Conservation (phyloP, 352 stramenopile genomes). For the Pythium phragmiticola region DNA sequence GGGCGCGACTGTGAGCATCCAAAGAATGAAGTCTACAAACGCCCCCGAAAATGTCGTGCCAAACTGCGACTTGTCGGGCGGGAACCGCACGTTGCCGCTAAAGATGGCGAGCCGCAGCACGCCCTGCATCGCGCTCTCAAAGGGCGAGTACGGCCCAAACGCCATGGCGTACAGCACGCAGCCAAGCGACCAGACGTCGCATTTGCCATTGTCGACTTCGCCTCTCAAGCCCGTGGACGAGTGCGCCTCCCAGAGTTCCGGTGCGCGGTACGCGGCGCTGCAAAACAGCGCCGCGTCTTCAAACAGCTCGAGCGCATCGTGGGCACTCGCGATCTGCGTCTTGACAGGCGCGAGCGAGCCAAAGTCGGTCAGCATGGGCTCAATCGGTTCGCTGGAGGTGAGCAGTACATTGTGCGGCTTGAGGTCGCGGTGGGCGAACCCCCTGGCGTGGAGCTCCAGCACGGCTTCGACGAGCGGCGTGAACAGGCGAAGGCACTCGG, state of each 20-base stretch:
- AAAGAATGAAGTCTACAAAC: slow-evolving; percentile 62
- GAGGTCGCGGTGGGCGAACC: slow-evolving; percentile 73
- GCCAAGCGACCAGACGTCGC: slow-evolving; percentile 91
- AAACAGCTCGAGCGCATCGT: slow-evolving; percentile 58
- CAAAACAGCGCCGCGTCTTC: slow-evolving; percentile 81
- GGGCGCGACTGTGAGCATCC: slow-evolving; percentile 67
- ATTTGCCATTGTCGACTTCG: slow-evolving; percentile 48
- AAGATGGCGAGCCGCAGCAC: slow-evolving; percentile 56
- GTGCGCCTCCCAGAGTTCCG: slow-evolving; percentile 86
- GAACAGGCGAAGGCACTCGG: slow-evolving; percentile 54
- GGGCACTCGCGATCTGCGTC: slow-evolving; percentile 28
- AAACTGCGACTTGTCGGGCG: slow-evolving; percentile 22
- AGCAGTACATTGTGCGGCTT: slow-evolving; percentile 80
- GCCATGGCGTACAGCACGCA: slow-evolving; percentile 91
- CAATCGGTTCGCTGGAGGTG: slow-evolving; percentile 31
- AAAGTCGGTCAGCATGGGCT: slow-evolving; percentile 78
- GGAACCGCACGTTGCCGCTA: slow-evolving; percentile 71
- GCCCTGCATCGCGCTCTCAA: slow-evolving; percentile 68
- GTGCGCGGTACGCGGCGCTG: slow-evolving; percentile 89
- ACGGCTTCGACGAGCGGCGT: slow-evolving; percentile 52
- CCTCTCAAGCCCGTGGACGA: slow-evolving; percentile 21
- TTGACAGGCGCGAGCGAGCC: slow-evolving; percentile 55
- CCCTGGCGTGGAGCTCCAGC: slow-evolving; percentile 47
- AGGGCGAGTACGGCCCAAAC: slow-evolving; percentile 88
- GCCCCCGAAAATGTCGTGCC: slow-evolving; percentile 46